Base-by-base conservation (phyloP, 2,329 filamentous ascomycete species). In the Aureobasidium vineae region DNA sequence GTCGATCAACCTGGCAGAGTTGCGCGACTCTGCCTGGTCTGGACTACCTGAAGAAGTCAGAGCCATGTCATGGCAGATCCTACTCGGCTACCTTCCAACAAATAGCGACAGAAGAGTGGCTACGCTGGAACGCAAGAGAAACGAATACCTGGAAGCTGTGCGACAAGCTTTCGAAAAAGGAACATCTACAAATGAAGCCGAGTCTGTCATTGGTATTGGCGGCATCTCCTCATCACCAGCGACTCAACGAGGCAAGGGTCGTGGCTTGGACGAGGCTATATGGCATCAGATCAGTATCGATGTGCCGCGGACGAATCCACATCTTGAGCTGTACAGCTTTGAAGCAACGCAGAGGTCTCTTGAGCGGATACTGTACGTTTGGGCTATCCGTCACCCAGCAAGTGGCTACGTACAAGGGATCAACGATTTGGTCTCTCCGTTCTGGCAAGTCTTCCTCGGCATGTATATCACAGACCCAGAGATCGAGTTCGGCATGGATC, bases 211-310 rank as follows among this genome's bases (percentile, higher is more conserved):
- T 87, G 77, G 88, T 81, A 74, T 78, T 19, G 76, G 78, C n/a
- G 81, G 79, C 16, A 73, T 73, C n/a, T 74, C 75, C 0, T 77
- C 80, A 1, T 78, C 81, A 8, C 75, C 78, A 15, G 63, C 66
- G 6, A 72, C 76, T 7, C 79, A 78, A 72, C 87, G 91, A 69
- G 84, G 86, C 50, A 82, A 84, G 69, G 86, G 88, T 2, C 86
- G 91, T 65, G 94, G 93, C 2, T 80, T 99, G 21, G 96, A 99
- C 72, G 95, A 99, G 80, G 90, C 92, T n/a, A 88, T 99, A 67
- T 99, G 95, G 95, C 95, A 99, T 80, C 95, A 99, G 75, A 98
- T 99, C 79, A 97, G 92, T 78, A 99, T 99, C 74, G 95, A 99
- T 75, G 91, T 98, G 26, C 95, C 95, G 2, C 87, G 95, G 60